A percentile compares a stretch with the other conserved stretches of the same genome.
Conservation (phyloP, 2,329 filamentous ascomycete species). For the Xylariaceae sp. region DNA sequence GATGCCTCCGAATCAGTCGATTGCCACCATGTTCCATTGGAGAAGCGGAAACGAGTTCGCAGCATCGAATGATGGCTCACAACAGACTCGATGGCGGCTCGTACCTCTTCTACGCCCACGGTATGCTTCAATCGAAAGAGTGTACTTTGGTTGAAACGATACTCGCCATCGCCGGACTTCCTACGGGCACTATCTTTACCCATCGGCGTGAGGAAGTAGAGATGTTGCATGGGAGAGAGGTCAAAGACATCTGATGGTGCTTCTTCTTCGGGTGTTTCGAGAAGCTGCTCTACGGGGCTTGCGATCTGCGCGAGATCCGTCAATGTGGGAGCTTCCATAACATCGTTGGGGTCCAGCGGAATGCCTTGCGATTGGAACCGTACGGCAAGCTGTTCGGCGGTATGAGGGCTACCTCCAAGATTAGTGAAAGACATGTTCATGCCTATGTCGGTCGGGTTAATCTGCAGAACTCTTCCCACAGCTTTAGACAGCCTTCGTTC, state of each 20-base stretch:
- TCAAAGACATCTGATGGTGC: conserved; percentile 36
- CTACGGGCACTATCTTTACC: conserved; percentile 33
- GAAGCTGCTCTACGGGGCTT: conserved; percentile 28
- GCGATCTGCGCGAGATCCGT: conserved; percentile 37
- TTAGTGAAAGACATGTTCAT: conserved; percentile 40
- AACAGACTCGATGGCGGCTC: conserved; percentile 45
- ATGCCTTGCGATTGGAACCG: conserved; percentile 38
- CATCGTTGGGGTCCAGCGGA: conserved; percentile 33
- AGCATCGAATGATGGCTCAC: conserved; percentile 51
- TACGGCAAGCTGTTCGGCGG: conserved; percentile 37
- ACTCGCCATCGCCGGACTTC: conserved; percentile 32
- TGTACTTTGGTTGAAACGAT: conserved; percentile 50
- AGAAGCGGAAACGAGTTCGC: conserved; percentile 41
- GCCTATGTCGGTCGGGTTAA: conserved; percentile 37
- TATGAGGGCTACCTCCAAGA: conserved; percentile 39
- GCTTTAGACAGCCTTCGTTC: conserved; percentile 38
- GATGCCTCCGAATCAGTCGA: conserved; percentile 37
- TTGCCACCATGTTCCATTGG: conserved; percentile 43
- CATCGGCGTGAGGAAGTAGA: conserved; percentile 48
- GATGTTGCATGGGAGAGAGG: conserved; percentile 51
- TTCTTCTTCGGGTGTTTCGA: conserved; percentile 32
- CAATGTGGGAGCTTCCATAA: conserved; percentile 36
- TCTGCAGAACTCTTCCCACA: conserved; percentile 36
- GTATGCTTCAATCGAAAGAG: conserved; percentile 42
- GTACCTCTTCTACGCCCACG: conserved; percentile 40